Conservation (phyloP, 179 eudicot species). For the Heliamphora pulchella region DNA sequence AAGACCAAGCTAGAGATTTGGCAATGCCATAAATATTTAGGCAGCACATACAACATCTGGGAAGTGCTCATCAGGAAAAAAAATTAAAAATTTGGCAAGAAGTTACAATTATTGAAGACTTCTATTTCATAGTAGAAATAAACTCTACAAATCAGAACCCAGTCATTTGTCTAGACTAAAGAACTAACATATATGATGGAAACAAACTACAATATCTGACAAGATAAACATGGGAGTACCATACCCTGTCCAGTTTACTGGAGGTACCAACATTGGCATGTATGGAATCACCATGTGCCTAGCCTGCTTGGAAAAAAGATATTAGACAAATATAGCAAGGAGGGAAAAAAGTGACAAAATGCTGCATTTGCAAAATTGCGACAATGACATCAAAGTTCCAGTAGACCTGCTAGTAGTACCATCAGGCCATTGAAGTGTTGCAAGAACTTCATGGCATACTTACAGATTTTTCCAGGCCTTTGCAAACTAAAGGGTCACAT, state of each 20-base stretch:
- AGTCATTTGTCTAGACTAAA: not conserved
- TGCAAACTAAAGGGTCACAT: conserved; percentile 76
- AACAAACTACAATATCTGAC: not conserved
- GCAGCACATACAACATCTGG: not conserved
- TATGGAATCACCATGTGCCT: conserved; percentile 98
- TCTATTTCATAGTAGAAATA: not conserved
- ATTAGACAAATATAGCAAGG: not conserved
- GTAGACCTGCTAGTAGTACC: not conserved
- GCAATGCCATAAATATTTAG: not conserved
- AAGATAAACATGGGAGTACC: conserved; percentile 13
- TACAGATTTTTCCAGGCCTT: conserved; percentile 84
- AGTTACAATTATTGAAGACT: not conserved
- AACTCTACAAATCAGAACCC: not conserved
- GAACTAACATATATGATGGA: not conserved
- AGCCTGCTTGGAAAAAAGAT: conserved; percentile 45
- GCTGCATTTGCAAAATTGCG: not conserved
- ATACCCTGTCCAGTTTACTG: conserved; percentile 84
- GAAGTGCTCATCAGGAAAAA: too few relatives aligned
- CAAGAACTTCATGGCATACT: conserved; percentile 23
- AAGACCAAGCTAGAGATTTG: not conserved
- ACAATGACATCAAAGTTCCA: not conserved
- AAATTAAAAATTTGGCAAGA: too few relatives aligned
- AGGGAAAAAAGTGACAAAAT: not conserved
- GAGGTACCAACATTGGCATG: conserved; percentile 98
- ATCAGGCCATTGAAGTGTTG: not conserved